Evolutionary conservation across 2,329 filamentous ascomycete genomes (phyloP).

Genomic region (Pseudopithomyces chartarum): DNA sequence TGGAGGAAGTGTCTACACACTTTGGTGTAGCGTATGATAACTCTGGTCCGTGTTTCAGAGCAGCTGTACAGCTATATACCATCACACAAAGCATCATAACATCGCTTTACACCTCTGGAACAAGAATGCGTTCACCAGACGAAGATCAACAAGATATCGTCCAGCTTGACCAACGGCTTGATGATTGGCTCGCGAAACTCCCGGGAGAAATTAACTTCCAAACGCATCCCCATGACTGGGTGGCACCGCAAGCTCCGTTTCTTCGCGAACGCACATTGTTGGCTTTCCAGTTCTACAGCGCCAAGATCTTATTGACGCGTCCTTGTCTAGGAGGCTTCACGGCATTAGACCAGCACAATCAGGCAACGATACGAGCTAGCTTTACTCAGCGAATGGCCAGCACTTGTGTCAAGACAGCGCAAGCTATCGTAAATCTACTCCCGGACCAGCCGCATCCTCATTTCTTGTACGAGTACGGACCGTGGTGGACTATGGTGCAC

Average conservation of each 20-base stretch:
- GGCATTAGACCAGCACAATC: slow-evolving; percentile 15
- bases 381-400: slow-evolving; percentile 37
- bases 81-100: slow-evolving; percentile 42
- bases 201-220: slow-evolving; percentile 38
- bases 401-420: slow-evolving; percentile 42
- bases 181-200: slow-evolving; percentile 41
- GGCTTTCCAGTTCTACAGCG: slow-evolving; percentile 41
- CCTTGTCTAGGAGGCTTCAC: slow-evolving; percentile 43
- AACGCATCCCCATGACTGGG: not conserved
- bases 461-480: slow-evolving; percentile 25
- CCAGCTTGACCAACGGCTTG: slow-evolving; percentile 37
- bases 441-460: slow-evolving; percentile 29
- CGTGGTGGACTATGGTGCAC: slow-evolving; percentile 48
- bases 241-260: slow-evolving; percentile 3
- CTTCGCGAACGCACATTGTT: slow-evolving; percentile 37
- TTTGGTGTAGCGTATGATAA: slow-evolving; percentile 16
- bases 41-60: slow-evolving; percentile 32
- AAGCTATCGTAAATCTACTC: slow-evolving; percentile 34
- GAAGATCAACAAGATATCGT: slow-evolving; percentile 42
- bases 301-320: slow-evolving; percentile 47
- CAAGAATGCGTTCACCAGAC: slow-evolving; percentile 35
- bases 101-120: slow-evolving; percentile 45
- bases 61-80: slow-evolving; percentile 32
- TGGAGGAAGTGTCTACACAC: slow-evolving; percentile 6
- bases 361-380: slow-evolving; percentile 16